Conservation (phyloP, 345 rosid species). For the Moricandia arvensis region DNA sequence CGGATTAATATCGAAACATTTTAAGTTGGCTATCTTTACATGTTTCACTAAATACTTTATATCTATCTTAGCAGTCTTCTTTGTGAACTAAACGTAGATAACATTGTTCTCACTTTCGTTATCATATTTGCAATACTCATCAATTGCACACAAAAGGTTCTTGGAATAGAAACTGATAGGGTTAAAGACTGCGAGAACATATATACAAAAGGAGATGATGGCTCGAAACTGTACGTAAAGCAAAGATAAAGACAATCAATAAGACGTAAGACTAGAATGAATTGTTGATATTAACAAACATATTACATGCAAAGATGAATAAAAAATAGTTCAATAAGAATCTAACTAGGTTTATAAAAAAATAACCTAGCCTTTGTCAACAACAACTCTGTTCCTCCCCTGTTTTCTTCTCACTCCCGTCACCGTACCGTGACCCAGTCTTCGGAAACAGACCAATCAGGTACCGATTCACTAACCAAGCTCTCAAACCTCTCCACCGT, state of each 20-base stretch:
- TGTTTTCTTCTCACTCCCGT: background rate
- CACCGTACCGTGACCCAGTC: slow-evolving; percentile 45
- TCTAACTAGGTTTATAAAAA: slow-evolving; percentile 20
- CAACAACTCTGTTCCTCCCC: slow-evolving; percentile 2
- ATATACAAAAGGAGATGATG: background rate
- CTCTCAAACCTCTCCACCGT: slow-evolving; percentile 32
- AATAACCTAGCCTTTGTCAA: slow-evolving; percentile 1
- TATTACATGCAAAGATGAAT: background rate
- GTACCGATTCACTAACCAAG: slow-evolving; percentile 23
- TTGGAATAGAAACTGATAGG: background rate
- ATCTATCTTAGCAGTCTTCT: too few species aligned
- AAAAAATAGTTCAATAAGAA: background rate
- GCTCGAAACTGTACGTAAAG: background rate
- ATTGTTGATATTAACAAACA: background rate
- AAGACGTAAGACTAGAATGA: background rate
- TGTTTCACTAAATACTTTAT: too few species aligned
- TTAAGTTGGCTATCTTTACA: background rate
- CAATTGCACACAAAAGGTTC: background rate
- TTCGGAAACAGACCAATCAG: slow-evolving; percentile 42
- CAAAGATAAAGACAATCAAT: too few species aligned
- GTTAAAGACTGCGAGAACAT: background rate
- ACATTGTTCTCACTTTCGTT: too few species aligned
- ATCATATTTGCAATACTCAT: background rate
- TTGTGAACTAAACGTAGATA: background rate
- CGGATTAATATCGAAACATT: background rate